Evolutionary conservation across 306 rosid species (phyloP).

Genomic region (Prunus davidiana): DNA sequence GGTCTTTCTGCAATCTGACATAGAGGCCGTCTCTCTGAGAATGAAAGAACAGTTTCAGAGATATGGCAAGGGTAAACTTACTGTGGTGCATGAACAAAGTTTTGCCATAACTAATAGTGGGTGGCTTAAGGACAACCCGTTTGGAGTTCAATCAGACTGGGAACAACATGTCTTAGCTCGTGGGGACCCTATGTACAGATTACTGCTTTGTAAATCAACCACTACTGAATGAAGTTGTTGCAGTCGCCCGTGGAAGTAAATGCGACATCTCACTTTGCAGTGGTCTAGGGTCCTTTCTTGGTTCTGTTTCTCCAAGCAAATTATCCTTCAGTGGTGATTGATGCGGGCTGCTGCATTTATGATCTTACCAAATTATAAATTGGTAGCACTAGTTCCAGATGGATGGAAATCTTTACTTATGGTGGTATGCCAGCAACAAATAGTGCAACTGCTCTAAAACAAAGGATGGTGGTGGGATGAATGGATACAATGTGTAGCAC

Average conservation of each 20-base stretch:
- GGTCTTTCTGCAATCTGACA: slow-evolving; percentile 91
- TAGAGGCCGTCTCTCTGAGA: slow-evolving; percentile 63
- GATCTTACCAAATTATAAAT: background rate
- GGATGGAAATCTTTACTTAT: background rate
- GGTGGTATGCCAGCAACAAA: background rate
- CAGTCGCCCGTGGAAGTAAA: slow-evolving; percentile 5
- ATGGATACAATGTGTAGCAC: slow-evolving; percentile 1
- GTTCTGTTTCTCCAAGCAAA: slow-evolving; percentile 6
- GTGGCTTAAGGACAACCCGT: slow-evolving; percentile 85
- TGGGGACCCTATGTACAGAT: slow-evolving; percentile 67
- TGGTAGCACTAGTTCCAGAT: background rate
- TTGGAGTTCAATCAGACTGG: slow-evolving; percentile 82
- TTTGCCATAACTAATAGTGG: slow-evolving; percentile 32
- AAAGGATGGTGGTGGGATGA: background rate
- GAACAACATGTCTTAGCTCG: slow-evolving; percentile 77
- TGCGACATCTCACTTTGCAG: background rate
- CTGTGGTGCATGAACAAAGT: slow-evolving; percentile 30
- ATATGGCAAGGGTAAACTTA: slow-evolving; percentile 67
- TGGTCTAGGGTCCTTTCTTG: background rate
- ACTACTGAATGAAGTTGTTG: slow-evolving; percentile 19
- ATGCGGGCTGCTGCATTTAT: background rate
- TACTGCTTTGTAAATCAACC: slow-evolving; percentile 62
- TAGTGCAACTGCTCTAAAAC: background rate
- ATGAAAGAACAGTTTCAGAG: slow-evolving; percentile 68
- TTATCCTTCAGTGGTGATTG: background rate